These are phyloP conservation scores for Extremus antarcticus DNA, from an alignment of 495 filamentous ascomycete species.

Conservation along the genomic window DNA sequence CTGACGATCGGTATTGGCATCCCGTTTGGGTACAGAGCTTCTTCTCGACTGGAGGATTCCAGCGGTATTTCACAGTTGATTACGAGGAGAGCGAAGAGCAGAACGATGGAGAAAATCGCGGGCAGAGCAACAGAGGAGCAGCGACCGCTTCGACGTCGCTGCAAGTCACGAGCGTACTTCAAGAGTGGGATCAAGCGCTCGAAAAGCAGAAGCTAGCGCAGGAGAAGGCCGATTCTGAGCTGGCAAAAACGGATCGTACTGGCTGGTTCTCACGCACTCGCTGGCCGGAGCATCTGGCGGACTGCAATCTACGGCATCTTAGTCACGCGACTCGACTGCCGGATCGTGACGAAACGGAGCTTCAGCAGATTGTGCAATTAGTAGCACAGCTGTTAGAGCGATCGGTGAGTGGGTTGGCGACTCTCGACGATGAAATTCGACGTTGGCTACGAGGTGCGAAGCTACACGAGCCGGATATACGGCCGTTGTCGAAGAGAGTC, in stretches of 20 bases:
- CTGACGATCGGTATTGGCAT: neutral
- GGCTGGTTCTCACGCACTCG: slow-evolving; percentile 1
- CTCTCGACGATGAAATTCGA: neutral
- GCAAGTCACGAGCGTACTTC: no score
- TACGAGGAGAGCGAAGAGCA: no score
- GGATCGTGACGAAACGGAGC: slow-evolving; percentile 1
- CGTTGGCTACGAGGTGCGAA: slow-evolving; percentile 1
- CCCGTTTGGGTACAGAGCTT: slow-evolving; percentile 1
- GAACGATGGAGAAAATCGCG: no score
- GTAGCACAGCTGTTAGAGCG: neutral
- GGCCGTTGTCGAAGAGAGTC: neutral
- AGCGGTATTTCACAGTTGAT: slow-evolving; percentile 6
- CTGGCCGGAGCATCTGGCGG: slow-evolving; percentile 5
- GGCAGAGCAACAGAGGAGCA: no score
- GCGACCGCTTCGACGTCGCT: no score
- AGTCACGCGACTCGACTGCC: slow-evolving; percentile 2
- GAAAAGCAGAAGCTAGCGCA: neutral
- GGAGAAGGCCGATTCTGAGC: neutral
- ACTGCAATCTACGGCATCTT: neutral
- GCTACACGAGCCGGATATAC: neutral
- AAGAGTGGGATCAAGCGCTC: neutral
- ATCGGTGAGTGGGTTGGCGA: neutral
- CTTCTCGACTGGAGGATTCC: neutral
- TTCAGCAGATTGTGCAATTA: no score
- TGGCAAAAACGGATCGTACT: slow-evolving; percentile 4